A percentile compares a stretch with the other conserved stretches of the same genome.
phyloP scores from a whole-genome alignment of 257 asterid species.

The Solanum piurae region DNA sequence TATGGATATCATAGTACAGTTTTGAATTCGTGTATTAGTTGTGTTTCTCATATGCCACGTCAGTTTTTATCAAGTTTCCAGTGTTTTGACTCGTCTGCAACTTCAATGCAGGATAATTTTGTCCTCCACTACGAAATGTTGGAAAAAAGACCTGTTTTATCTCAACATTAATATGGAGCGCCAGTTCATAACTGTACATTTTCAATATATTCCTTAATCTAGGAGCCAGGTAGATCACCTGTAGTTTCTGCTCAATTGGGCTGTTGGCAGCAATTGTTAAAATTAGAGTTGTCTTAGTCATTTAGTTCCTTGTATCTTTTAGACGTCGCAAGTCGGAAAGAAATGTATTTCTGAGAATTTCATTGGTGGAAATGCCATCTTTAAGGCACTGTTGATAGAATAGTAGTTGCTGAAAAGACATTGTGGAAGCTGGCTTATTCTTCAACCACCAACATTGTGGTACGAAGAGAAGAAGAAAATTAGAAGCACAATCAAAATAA shows the following conservation, averaged over 20 bases:
- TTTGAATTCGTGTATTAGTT: not conserved
- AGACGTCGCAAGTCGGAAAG: not conserved
- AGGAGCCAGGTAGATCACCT: not conserved
- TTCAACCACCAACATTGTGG: not conserved
- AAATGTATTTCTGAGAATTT: not conserved
- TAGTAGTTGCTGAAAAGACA: not conserved
- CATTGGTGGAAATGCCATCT: not conserved
- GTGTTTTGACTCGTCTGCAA: not conserved
- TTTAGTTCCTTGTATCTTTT: not conserved
- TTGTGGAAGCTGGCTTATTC: not conserved
- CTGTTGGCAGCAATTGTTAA: not conserved
- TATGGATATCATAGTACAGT: conserved; percentile 7
- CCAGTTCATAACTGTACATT: not conserved
- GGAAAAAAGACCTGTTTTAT: conserved; percentile 49
- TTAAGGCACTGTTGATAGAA: not conserved
- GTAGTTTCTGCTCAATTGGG: not conserved
- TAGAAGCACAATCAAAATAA: not conserved
- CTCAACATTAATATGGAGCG: conserved; percentile 20
- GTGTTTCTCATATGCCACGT: not conserved
- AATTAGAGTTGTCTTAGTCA: not conserved
- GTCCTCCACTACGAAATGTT: conserved; percentile 61
- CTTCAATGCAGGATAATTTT: conserved; percentile 54
- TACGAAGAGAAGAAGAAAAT: not conserved
- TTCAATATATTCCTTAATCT: not conserved
- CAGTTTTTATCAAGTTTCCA: not conserved